Base-by-base conservation (phyloP, 2,329 filamentous ascomycete species). In the Penicillium crustosum region DNA sequence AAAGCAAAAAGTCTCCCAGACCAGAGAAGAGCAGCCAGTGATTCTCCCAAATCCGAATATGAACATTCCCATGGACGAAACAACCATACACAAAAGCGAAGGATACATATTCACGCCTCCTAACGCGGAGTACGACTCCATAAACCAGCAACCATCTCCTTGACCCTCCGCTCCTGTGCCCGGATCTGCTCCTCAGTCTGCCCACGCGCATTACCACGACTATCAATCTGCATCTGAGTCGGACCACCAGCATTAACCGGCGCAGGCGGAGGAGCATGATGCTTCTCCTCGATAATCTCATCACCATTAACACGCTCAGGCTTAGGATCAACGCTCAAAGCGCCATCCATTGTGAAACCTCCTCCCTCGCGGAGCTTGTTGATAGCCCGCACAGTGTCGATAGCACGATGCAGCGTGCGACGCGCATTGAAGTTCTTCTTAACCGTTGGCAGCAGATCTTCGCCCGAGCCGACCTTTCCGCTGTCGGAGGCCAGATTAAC, bases 371-470 rank as follows among this genome's bases (percentile, higher is more conserved):
- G 78, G 15, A 88, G 74, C 71, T 88, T 87, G 68, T 88, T 88
- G 71, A 88, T 88, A 2, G 86, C 86, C 25, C 86, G 79, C 33
- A 88, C 86, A 0, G 86, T 88, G 70, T 88, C 86, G 65, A 88
- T 88, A 17, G 86, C 86, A 57, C 86, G 86, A 72, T 88, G 86
- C 36, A 88, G 76, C 13, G 85, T 88, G 42, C 85, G 77, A 2
- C 86, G 76, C 1, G 86, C 86, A 62, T 88, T 88, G 78, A 88
- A 88, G 70, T 88, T 88, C 80, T 88, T 88, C 80, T 87, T 87
- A 61, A 88, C 83, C 0, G 82, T 86, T 2, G 86, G 86, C 48
- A 88, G 73, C 31, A 88, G 75, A 73, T 88, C 86, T 64, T 82
- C 78, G 25, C 75, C 75, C 6, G 74, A 71, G 44, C 74, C 73